Base-by-base conservation (phyloP, 2,329 filamentous ascomycete species). In the Sporothrix luriei region DNA sequence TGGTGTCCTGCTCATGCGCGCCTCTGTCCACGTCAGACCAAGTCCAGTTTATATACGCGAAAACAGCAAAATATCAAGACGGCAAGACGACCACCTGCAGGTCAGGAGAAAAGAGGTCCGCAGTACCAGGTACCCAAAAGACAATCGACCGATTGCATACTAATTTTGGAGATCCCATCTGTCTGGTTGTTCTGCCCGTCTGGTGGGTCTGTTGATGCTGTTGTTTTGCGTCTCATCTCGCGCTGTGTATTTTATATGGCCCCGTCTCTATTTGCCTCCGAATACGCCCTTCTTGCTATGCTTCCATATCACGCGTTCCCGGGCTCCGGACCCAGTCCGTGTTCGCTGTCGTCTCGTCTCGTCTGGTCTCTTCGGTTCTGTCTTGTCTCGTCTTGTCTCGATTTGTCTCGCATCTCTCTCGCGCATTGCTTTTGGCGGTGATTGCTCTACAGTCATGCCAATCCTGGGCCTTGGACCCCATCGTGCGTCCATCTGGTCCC, bases 151-250 rank as follows among this genome's bases (percentile, higher is more conserved):
- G 49, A 40, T 21, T 59, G 55, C 55, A 59, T 59, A 33, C 33
- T 33, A 40, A 40, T 59, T 19, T 40, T 62, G 38, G 38, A n/a
- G 7, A 46, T n/a, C 21, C 9, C 33, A 19, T 19, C 55, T 7
- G 43, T 49, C 61, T 65, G 29, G 16, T 14, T n/a, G 29, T 33
- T 21, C 40, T 40, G 57, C 38, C n/a, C 52, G 52, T 57, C 52
- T 7, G 38, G n/a, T 62, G 33, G 3, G 49, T 52, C 49, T 52
- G 49, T 52, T n/a, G 49, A n/a, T n/a, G 49, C 21, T 33, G 52
- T 26, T 65, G 26, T 46, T 29, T 65, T 43, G 43, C 49, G 43
- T 29, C 43, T 33, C 49, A 46, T 62, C 29, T 61, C 24, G 24
- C 16, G 26, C 38, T 40, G 5, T 19, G 33, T n/a, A 4, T 61